Conservation (phyloP, 345 rosid species). For the Pugionium cornutum region DNA sequence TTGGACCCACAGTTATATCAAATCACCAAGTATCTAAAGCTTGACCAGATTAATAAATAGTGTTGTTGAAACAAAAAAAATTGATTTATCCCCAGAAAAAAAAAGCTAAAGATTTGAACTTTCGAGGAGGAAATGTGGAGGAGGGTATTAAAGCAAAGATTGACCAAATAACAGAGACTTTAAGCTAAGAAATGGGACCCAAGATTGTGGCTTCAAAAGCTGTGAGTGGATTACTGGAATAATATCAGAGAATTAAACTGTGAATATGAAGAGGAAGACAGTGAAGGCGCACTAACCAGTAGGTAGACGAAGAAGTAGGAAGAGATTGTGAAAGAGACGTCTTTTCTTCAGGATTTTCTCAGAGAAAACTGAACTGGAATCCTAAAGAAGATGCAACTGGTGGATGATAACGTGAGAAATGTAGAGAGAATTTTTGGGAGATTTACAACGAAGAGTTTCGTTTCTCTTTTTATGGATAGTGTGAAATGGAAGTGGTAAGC, state of each 20-base stretch:
- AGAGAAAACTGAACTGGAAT: background rate
- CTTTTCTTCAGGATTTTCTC: conserved; percentile 2
- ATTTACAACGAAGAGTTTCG: background rate
- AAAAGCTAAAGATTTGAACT: conserved; percentile 14
- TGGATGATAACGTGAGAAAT: conserved; percentile 17
- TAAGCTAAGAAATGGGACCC: conserved; percentile 37
- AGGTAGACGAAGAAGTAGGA: conserved; percentile 14
- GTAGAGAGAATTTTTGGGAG: background rate
- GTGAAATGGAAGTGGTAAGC: conserved; percentile 31
- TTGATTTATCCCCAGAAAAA: conserved; percentile 14
- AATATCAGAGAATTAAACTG: conserved; percentile 12
- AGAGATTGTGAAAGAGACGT: conserved; percentile 16
- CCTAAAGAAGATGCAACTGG: background rate
- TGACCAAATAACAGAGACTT: conserved; percentile 34
- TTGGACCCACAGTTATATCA: conserved; percentile 39
- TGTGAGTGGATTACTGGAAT: conserved; percentile 6
- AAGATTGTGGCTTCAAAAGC: conserved; percentile 22
- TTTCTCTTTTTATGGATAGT: conserved; percentile 9
- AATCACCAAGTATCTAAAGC: conserved; percentile 37
- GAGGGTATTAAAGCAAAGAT: conserved; percentile 27
- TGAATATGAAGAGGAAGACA: conserved; percentile 36
- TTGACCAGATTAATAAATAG: conserved; percentile 46
- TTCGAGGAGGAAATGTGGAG: conserved; percentile 27
- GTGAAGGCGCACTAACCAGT: conserved; percentile 38
- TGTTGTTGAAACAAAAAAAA: conserved; percentile 19